phyloP scores from a whole-genome alignment of 306 rosid genomes.

The Sesbania bispinosa region DNA sequence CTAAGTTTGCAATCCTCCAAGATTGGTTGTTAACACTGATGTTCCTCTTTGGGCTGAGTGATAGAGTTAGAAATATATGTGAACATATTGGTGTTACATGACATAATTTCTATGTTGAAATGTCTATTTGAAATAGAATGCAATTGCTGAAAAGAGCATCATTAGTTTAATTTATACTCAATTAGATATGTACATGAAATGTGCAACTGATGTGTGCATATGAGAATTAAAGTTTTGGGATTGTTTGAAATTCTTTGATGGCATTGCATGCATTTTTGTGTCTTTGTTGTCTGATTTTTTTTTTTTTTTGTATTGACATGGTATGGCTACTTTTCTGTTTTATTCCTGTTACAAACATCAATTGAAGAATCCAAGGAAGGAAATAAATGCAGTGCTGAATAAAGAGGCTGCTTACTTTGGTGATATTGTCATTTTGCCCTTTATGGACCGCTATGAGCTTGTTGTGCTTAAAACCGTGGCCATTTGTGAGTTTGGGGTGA shows the following conservation, averaged over 20 bases:
- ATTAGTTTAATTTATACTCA: too few relatives aligned
- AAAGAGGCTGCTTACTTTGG: too few relatives aligned
- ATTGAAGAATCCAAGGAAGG: too few relatives aligned
- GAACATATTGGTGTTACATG: neutral
- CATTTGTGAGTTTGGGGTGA: conserved; percentile 88
- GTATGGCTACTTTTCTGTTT: conserved; percentile 20
- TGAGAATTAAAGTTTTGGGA: neutral
- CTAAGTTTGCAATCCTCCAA: neutral
- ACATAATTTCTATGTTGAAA: neutral
- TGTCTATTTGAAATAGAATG: neutral
- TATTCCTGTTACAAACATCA: conserved; percentile 17
- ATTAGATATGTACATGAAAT: neutral
- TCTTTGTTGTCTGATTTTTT: neutral
- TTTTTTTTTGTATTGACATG: neutral
- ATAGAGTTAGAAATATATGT: too few relatives aligned
- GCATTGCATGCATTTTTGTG: neutral
- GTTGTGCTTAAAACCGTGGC: too few relatives aligned
- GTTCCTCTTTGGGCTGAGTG: neutral
- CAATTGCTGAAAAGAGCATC: neutral
- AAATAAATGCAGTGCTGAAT: too few relatives aligned
- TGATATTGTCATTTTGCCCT: too few relatives aligned
- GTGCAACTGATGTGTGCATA: conserved; percentile 3
- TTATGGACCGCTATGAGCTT: too few relatives aligned
- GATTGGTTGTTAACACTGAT: neutral
- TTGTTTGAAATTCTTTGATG: neutral